Percentiles rank a stretch among this genome's conserved stretches.
phyloP scores from a whole-genome alignment of 2,329 filamentous ascomycete species.

The Juglanconis oblonga region DNA sequence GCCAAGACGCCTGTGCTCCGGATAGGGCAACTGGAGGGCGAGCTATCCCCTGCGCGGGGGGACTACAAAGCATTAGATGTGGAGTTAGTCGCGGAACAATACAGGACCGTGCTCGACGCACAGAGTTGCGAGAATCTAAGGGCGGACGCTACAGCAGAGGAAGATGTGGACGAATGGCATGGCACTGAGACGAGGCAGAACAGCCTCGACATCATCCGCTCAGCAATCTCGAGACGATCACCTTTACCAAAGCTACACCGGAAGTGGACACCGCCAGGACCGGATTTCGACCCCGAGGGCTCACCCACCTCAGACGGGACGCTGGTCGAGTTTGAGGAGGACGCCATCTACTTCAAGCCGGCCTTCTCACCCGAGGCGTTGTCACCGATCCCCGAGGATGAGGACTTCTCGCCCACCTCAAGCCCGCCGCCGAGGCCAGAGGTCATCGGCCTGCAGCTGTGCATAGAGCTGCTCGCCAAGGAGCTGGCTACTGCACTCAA shows the following conservation, averaged over 20 bases:
- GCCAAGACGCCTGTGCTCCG: conserved; percentile 50
- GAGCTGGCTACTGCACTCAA: conserved; percentile 45
- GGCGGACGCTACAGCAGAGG: background rate
- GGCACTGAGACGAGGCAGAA: conserved; percentile 7
- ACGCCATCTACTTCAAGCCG: conserved; percentile 45
- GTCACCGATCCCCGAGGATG: conserved; percentile 27
- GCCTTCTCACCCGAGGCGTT: conserved; percentile 36
- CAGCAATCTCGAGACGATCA: conserved; percentile 12
- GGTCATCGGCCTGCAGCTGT: conserved; percentile 47
- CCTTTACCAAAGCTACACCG: conserved; percentile 16
- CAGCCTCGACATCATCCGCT: conserved; percentile 16
- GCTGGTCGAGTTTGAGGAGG: conserved; percentile 45
- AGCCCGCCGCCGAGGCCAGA: conserved; percentile 24
- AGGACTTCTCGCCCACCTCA: background rate
- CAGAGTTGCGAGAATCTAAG: conserved; percentile 25
- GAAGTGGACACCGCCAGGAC: background rate
- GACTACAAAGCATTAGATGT: conserved; percentile 38
- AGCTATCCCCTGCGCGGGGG: conserved; percentile 21
- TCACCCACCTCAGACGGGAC: conserved; percentile 43
- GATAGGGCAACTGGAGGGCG: conserved; percentile 47
- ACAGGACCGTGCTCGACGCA: conserved; percentile 43
- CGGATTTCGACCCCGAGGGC: conserved; percentile 10
- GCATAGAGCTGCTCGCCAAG: conserved; percentile 46
- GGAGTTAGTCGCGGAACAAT: conserved; percentile 50
- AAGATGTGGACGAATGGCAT: background rate